A percentile compares a stretch with the other conserved stretches of the same genome.
These are phyloP conservation scores for Tulasnella sp. DNA, from an alignment of 768 basidiomycete species.

Conservation along the genomic window DNA sequence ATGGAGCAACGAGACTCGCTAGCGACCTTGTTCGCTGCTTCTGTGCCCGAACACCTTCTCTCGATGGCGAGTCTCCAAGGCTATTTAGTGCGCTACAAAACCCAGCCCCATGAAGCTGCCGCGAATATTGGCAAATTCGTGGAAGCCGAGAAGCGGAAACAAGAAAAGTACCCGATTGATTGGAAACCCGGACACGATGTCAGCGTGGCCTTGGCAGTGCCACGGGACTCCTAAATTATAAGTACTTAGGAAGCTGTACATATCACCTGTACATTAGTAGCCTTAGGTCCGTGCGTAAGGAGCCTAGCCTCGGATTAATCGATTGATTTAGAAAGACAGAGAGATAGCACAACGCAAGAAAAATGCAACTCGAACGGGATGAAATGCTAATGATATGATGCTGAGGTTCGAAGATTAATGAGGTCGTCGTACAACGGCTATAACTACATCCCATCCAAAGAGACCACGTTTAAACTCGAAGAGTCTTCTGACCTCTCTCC, in stretches of 20 bases:
- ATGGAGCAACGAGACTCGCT: conserved; percentile 37
- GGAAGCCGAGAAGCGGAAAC: neutral
- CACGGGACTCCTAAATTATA: neutral
- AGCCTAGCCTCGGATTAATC: neutral
- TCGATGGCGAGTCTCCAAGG: conserved; percentile 85
- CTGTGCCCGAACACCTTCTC: conserved; percentile 75
- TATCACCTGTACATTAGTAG: neutral
- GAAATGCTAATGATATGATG: neutral
- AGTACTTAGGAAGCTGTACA: neutral
- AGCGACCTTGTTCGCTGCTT: conserved; percentile 68
- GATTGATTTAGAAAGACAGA: neutral
- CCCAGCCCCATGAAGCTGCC: neutral
- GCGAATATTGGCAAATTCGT: neutral
- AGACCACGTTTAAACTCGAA: conserved; percentile 71
- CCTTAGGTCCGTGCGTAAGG: neutral
- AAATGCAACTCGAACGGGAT: neutral
- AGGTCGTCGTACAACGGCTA: conserved; percentile 66
- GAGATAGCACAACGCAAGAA: neutral
- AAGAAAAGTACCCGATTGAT: neutral
- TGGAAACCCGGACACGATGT: neutral
- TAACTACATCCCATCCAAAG: conserved; percentile 80
- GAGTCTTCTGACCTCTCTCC: conserved; percentile 77
- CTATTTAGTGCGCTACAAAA: conserved; percentile 41
- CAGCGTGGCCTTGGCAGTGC: neutral
- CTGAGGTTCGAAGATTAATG: neutral